Evolutionary conservation across 2,329 filamentous ascomycete genomes (phyloP).

Genomic region (Macrophomina phaseolina): DNA sequence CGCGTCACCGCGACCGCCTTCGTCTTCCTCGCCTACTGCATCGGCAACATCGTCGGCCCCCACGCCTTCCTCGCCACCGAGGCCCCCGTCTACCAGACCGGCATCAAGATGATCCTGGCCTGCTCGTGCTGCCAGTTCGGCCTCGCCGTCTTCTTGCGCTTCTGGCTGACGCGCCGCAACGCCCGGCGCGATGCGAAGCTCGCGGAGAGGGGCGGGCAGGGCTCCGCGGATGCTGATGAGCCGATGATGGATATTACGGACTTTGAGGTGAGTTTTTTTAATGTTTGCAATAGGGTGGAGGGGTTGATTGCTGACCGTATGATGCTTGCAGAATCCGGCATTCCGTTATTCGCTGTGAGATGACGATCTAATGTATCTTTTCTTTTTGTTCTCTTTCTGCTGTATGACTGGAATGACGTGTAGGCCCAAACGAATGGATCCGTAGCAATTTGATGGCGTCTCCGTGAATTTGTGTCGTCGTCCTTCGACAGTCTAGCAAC

Average conservation of each 20-base stretch:
- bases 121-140: conserved; percentile 53
- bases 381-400: neutral
- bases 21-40: conserved; percentile 54
- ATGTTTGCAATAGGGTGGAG: too few relatives aligned
- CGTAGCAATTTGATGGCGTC: neutral
- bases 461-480: neutral
- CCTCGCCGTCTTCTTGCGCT: conserved; percentile 43
- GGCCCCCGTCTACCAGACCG: conserved; percentile 57
- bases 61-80: conserved; percentile 55
- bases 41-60: conserved; percentile 56
- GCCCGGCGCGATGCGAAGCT: conserved; percentile 43
- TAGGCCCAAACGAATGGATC: neutral
- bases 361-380: neutral
- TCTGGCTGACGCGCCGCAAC: conserved; percentile 47
- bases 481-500: too few relatives aligned
- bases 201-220: neutral
- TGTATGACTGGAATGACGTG: neutral
- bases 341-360: conserved; percentile 27
- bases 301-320: neutral
- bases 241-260: conserved; percentile 22
- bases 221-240: neutral
- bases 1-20: conserved; percentile 53
- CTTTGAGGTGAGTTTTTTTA: conserved; percentile 20
- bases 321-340: conserved; percentile 7
- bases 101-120: conserved; percentile 57